phyloP scores from a whole-genome alignment of 2,329 filamentous ascomycete genomes.

The Pyricularia grisea region DNA sequence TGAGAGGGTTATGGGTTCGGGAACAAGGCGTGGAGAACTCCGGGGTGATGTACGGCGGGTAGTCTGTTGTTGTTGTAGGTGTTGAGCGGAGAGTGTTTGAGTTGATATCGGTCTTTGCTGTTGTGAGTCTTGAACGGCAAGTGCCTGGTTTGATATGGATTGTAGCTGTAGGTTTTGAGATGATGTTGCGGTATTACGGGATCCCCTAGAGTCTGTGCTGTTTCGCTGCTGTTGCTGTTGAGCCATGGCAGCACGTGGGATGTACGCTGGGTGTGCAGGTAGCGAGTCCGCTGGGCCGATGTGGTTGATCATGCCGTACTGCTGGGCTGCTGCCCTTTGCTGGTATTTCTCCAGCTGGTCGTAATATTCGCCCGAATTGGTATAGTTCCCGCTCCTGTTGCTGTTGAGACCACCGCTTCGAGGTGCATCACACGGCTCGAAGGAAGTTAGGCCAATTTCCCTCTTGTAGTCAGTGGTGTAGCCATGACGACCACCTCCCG shows the following conservation, averaged over 20 bases:
- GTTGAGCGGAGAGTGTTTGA: background rate
- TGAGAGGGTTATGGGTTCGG: conserved; percentile 1
- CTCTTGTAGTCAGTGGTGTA: conserved; percentile 24
- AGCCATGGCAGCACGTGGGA: conserved; percentile 21
- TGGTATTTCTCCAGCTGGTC: conserved; percentile 17
- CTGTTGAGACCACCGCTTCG: conserved; percentile 6
- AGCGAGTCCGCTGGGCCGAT: conserved; percentile 19
- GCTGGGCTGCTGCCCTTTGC: conserved; percentile 3
- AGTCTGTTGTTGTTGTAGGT: background rate
- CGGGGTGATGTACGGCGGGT: conserved; percentile 1
- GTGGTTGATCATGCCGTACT: conserved; percentile 6
- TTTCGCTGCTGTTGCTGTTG: conserved; percentile 1
- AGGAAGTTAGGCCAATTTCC: conserved; percentile 1
- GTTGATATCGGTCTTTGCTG: background rate
- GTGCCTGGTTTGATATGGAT: background rate
- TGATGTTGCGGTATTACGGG: background rate
- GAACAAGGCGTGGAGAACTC: conserved; percentile 3
- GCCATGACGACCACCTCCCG: conserved; percentile 5
- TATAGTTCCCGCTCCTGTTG: conserved; percentile 12
- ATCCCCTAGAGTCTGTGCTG: conserved; percentile 3
- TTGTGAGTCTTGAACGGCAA: background rate
- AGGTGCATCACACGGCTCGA: background rate
- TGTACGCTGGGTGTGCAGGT: conserved; percentile 39
- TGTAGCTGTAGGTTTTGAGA: background rate
- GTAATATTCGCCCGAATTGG: conserved; percentile 29